Base-by-base conservation (phyloP, 1,284 basidiomycete species). In the Coniophora puteana region DNA sequence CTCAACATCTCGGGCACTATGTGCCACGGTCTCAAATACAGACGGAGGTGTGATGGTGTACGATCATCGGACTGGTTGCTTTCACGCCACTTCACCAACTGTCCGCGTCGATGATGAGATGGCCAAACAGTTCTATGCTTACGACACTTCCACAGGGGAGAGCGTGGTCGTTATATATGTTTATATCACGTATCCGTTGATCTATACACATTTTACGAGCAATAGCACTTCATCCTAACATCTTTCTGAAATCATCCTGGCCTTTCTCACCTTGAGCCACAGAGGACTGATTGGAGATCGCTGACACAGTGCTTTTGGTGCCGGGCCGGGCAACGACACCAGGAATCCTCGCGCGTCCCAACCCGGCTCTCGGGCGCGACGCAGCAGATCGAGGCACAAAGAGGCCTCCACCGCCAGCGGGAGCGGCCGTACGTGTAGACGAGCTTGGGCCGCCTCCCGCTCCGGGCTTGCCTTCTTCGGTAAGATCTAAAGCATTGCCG, bases 171-270 rank as follows among this genome's bases (percentile, higher is more conserved):
- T n/a, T n/a, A n/a, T n/a, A n/a, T n/a, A n/a, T n/a, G n/a, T n/a
- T n/a, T n/a, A n/a, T n/a, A n/a, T n/a, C n/a, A n/a, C n/a, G n/a
- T n/a, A n/a, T n/a, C n/a, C n/a, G n/a, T n/a, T n/a, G n/a, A n/a
- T n/a, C n/a, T n/a, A n/a, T 13, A 29, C 3, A 11, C 10, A 31
- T 10, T 20, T 13, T 28, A 4, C 3, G 8, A 20, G 13, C 18
- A 8, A 6, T 11, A 4, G n/a, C 6, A 7, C 16, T 21, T 26
- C 40, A 41, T 6, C 40, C 51, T 6, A 90, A 57, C 82, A 90
- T 84, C 58, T 80, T 88, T 45, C 87, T 70, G 55, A 91, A 91
- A 55, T 89, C 86, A 51, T 89, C 81, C 58, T 90, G 87, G 3
- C 76, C 78, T 58, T 80, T 74, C 42, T 51, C 77, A 34, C 52